phyloP scores from a whole-genome alignment of 1,139 yeast species.

The Candida gigantensis region DNA sequence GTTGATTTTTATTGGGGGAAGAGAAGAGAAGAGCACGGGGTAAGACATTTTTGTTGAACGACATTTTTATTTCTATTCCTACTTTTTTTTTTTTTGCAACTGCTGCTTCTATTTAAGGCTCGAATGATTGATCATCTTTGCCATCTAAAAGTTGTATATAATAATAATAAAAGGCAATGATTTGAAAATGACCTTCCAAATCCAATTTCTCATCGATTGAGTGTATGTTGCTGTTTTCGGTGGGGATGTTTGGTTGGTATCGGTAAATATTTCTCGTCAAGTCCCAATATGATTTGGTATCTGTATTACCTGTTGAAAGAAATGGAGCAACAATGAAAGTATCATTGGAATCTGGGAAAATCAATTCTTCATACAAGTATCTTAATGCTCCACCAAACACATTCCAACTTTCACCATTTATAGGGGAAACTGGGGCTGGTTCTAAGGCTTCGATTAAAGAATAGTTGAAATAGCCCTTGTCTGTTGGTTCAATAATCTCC shows the following conservation, averaged over 20 bases:
- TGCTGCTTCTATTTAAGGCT: background rate
- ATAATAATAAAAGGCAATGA: slow-evolving; percentile 39
- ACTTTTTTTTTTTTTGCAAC: background rate
- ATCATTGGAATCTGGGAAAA: slow-evolving; percentile 27
- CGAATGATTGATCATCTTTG: background rate
- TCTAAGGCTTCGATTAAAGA: slow-evolving; percentile 37
- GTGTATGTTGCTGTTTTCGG: slow-evolving; percentile 25
- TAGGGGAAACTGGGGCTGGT: slow-evolving; percentile 63
- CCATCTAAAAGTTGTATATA: slow-evolving; percentile 37
- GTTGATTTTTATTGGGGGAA: background rate
- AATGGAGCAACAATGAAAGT: slow-evolving; percentile 35
- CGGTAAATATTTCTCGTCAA: slow-evolving; percentile 40
- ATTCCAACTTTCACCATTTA: slow-evolving; percentile 51
- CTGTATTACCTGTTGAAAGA: slow-evolving; percentile 42
- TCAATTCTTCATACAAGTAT: slow-evolving; percentile 53
- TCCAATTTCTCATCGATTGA: slow-evolving; percentile 35
- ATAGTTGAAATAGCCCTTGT: slow-evolving; percentile 49
- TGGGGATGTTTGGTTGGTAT: slow-evolving; percentile 32
- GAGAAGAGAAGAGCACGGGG: slow-evolving; percentile 1
- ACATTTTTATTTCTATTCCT: background rate
- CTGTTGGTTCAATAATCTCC: slow-evolving; percentile 29
- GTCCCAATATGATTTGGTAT: slow-evolving; percentile 44
- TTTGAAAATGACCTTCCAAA: slow-evolving; percentile 27
- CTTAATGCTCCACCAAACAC: slow-evolving; percentile 57
- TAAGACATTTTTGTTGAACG: background rate